Conservation (phyloP, 2,329 filamentous ascomycete species). For the Colletotrichum sp. region DNA sequence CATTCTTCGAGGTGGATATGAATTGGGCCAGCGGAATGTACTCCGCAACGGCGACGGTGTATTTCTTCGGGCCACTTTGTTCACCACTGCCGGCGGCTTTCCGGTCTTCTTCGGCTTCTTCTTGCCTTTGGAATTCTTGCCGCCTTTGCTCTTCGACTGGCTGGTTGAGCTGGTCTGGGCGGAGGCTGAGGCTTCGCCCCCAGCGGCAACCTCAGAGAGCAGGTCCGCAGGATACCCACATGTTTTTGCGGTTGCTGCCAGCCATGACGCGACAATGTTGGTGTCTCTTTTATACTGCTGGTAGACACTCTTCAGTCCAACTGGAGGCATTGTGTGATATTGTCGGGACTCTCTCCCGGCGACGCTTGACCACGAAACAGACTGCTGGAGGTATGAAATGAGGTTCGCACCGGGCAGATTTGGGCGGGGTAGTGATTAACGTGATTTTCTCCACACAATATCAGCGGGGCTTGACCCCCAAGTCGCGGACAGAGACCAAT, state of each 20-base stretch:
- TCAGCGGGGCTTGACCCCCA: not conserved
- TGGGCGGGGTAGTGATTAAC: not conserved
- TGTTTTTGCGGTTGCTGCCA: slow-evolving; percentile 41
- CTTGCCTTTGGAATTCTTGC: not conserved
- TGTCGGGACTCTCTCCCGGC: rapidly evolving
- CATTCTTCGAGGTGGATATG: slow-evolving; percentile 29
- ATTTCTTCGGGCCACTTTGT: not conserved
- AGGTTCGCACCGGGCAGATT: not conserved
- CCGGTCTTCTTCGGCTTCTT: not conserved
- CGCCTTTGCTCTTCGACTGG: not conserved
- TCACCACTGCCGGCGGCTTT: not conserved
- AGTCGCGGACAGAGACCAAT: not conserved
- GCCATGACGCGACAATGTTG: slow-evolving; percentile 42
- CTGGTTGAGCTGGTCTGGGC: not conserved
- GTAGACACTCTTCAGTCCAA: slow-evolving; percentile 30
- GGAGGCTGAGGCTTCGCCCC: not conserved
- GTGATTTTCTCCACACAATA: not conserved
- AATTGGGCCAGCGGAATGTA: slow-evolving; percentile 41
- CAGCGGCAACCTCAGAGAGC: not conserved
- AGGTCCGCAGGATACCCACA: slow-evolving; percentile 32
- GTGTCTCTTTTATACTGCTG: slow-evolving; percentile 45
- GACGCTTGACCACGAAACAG: not conserved
- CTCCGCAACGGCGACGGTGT: slow-evolving; percentile 39
- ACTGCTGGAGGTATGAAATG: not conserved
- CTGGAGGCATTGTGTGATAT: not conserved